Evolutionary conservation across 2,329 filamentous ascomycete genomes (phyloP).

Genomic region (Incumbomyces delicatus): DNA sequence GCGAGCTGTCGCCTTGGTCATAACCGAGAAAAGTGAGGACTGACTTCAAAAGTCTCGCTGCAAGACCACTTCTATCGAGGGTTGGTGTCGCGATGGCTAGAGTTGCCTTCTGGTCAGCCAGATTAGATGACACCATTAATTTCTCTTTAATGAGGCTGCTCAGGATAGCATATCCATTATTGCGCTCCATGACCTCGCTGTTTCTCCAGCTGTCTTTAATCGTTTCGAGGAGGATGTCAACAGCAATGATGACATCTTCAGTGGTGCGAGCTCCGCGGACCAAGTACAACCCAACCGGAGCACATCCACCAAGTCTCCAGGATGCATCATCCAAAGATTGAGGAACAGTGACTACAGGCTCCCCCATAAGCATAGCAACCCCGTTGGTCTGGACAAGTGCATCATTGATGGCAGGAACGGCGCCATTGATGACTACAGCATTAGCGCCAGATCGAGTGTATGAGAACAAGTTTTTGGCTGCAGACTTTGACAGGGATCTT

Average conservation of each 20-base stretch:
- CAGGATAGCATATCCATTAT: constrained; percentile 85
- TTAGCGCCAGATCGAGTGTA: constrained; percentile 65
- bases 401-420: constrained; percentile 78
- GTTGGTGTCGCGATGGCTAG: constrained; percentile 24
- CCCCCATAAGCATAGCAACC: constrained; percentile 70
- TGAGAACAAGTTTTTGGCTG: constrained; percentile 57
- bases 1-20: constrained; percentile 64
- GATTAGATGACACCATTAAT: constrained; percentile 33
- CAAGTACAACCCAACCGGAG: constrained; percentile 72
- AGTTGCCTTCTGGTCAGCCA: constrained; percentile 11
- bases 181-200: constrained; percentile 94
- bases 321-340: constrained; percentile 82
- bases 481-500: constrained; percentile 62
- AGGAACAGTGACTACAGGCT: constrained; percentile 70
- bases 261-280: constrained; percentile 65
- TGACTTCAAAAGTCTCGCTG: constrained; percentile 57
- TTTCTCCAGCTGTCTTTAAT: constrained; percentile 92
- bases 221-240: constrained; percentile 75
- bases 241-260: constrained; percentile 63
- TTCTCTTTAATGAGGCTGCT: constrained; percentile 77
- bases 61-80: constrained; percentile 42
- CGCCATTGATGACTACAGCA: constrained; percentile 76
- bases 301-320: constrained; percentile 88
- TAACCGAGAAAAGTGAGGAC: constrained; percentile 85
- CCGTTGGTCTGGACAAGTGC: constrained; percentile 74